Base-by-base conservation (phyloP, 257 asterid species). In the Nicotiana tomentosiformis region DNA sequence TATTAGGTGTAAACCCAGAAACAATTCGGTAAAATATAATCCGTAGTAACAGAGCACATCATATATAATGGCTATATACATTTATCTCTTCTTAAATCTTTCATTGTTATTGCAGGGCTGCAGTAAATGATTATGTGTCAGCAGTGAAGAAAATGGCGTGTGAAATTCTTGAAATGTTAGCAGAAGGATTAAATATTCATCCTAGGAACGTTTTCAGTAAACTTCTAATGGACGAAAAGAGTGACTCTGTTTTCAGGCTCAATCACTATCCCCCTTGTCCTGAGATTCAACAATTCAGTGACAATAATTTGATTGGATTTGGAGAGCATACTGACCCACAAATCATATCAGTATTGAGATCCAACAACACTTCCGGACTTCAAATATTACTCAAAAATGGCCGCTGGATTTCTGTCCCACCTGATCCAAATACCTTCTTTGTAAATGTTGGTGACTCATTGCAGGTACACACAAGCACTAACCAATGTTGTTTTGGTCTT, bases 311-410 rank as follows among this genome's bases (percentile, higher is more conserved):
- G 77, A 78, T 86, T 20, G 89, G 89, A 10, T 86, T 86, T 4
- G 89, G 89, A 77, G 87, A 81, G 49, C 89, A 86, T 60, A 86
- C 89, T 32, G 89, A 86, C 60, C 89, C 89, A 1, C 89, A 86
- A 62, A 51, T 86, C 79, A 86, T 86, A 17, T 86, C 89, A 11
- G 86, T 84, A 2, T 57, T 86, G 11, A 62, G 89, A 43, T 86
- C 89, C 16, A 86, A 86, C 82, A 70, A 82, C 49, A 82, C 87
- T 0, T 68, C 84, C 0, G 89, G 89, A 6, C 85, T 86, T 0
- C 87, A 86, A 78, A 86, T 84, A n/a, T 78, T 65, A 7, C 74
- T 86, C 11, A 77, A 69, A 69, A 83, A 84, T 65, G 89, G 87
- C 10, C 33, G 72, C 3, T 86, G 89, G 89, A 53, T 86, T 20